Evolutionary conservation across 192 early-diverging fungal genomes (phyloP).

Genomic region (Backusella tarrabulga): DNA sequence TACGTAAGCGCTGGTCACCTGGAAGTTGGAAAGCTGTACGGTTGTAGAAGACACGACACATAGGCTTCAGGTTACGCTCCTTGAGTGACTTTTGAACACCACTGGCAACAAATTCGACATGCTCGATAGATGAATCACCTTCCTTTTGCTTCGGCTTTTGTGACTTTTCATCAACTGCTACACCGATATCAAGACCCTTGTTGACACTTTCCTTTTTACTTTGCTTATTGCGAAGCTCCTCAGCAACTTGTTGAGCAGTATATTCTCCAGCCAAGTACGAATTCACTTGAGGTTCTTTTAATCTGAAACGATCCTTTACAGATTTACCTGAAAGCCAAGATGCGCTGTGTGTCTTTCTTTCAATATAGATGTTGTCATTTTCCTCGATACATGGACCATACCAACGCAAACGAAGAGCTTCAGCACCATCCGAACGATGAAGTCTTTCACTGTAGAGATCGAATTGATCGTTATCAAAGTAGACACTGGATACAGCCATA

Average conservation of each 20-base stretch:
- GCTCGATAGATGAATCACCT: conserved; percentile 54
- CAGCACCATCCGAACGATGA: conserved; percentile 84
- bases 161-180: neutral
- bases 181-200: neutral
- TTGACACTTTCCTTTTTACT: conserved; percentile 9
- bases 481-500: conserved; percentile 91
- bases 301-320: conserved; percentile 86
- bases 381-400: conserved; percentile 59
- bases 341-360: conserved; percentile 42
- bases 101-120: conserved; percentile 61
- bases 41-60: conserved; percentile 50
- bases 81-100: conserved; percentile 71
- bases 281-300: conserved; percentile 92
- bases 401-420: conserved; percentile 93
- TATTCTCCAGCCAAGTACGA: conserved; percentile 77
- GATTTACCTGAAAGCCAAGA: conserved; percentile 35
- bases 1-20: conserved; percentile 44
- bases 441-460: conserved; percentile 89
- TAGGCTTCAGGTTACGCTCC: conserved; percentile 66
- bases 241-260: conserved; percentile 65
- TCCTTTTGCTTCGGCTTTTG: conserved; percentile 31
- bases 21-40: conserved; percentile 51
- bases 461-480: conserved; percentile 90
- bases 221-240: conserved; percentile 58
- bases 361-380: conserved; percentile 27